Base-by-base conservation (phyloP, 2,329 filamentous ascomycete species). In the Fusarium keratoplasticum region DNA sequence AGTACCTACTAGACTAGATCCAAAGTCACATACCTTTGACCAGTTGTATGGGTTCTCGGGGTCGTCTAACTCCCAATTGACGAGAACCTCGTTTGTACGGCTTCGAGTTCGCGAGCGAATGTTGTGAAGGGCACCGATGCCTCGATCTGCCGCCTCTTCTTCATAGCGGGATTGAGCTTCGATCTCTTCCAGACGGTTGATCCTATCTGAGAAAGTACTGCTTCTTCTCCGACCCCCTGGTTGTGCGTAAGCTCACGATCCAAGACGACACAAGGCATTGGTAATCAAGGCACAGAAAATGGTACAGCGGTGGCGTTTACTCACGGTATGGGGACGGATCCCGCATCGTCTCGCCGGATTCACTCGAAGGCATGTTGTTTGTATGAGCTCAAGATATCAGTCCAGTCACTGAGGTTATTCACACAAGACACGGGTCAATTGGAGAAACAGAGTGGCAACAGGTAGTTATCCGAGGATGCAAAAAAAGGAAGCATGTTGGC, bases 21-120 rank as follows among this genome's bases (percentile, higher is more conserved):
- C 8, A 29, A 13, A 33, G 27, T 14, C 9, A 59, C 80, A 70
- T 77, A 84, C 83, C 52, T 70, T 76, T 18, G 86, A 81, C 86
- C 86, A 89, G 77, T 89, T 89, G 77, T 88, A 84, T 3, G 87
- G 87, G 67, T 89, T 88, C 69, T 88, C 87, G 1, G 83, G 80
- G 71, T 89, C 88, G 40, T 86, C 77, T 4, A 81, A 73, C 5
- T 85, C 83, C 86, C 87, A 89, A 2, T 83, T 81, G 70, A 88
- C 80, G 44, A 87, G 75, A 3, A 79, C 76, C 52, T 82, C 78
- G 50, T 79, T 75, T 6, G 79, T 79, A 52, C 79, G 76, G 38
- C 79, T 82, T 50, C 77, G 71, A 13, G 81, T 82, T 31, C 80
- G 75, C 7, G 82, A 83, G 36, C 78, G 79, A 35, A 83, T 81